Evolutionary conservation across 2,329 filamentous ascomycete genomes (phyloP).

Genomic region (Fusarium mangiferae): DNA sequence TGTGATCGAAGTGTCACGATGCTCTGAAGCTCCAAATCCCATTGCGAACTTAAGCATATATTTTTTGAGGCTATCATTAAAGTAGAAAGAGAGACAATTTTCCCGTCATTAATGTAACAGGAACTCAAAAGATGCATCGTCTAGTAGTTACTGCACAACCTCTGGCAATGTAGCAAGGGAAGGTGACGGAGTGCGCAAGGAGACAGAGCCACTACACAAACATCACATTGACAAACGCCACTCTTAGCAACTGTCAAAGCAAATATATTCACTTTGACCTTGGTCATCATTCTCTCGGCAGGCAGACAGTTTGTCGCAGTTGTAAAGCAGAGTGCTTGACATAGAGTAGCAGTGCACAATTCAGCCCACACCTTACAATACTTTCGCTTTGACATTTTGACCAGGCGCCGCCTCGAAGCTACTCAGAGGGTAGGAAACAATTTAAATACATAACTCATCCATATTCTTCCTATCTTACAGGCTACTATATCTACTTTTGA

Average conservation of each 20-base stretch:
- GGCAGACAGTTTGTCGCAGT: background rate
- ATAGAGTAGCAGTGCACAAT: background rate
- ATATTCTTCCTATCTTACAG: background rate
- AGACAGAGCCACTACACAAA: background rate
- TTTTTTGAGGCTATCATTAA: rapidly evolving
- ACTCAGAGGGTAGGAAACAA: no score
- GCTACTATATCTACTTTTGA: background rate
- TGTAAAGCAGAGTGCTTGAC: background rate
- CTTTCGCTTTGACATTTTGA: background rate
- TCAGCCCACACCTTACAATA: background rate
- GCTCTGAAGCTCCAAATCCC: background rate
- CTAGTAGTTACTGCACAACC: rapidly evolving
- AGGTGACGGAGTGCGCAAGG: background rate
- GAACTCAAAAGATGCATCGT: no score
- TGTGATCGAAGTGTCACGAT: background rate
- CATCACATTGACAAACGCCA: background rate
- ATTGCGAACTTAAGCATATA: no score
- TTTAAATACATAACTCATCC: background rate
- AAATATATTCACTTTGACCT: background rate
- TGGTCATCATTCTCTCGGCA: rapidly evolving
- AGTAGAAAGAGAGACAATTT: no score
- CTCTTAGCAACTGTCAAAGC: background rate
- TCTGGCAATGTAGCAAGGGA: no score
- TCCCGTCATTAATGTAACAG: no score
- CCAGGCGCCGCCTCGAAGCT: background rate